Conservation (phyloP, 306 rosid genomes). For the Vigna trinervia region DNA sequence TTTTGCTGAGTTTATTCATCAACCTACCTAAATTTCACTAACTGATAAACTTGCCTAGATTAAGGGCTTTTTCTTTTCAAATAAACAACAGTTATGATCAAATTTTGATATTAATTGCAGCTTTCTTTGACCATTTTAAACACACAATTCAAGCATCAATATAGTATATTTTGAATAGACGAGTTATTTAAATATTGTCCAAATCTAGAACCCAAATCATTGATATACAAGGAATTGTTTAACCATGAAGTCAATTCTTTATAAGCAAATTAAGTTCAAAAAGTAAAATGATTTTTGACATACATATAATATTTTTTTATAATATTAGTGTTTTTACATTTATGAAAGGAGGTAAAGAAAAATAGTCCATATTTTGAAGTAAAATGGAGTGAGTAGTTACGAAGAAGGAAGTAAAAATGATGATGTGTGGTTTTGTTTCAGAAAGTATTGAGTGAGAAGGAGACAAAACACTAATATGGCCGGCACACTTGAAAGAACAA, state of each 20-base stretch:
- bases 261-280: no score
- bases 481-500: constrained; percentile 28
- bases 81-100: neutral
- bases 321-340: neutral
- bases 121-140: neutral
- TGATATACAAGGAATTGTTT: neutral
- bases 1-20: neutral
- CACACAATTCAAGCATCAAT: neutral
- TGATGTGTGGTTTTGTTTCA: neutral
- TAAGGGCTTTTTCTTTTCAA: neutral
- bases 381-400: constrained; percentile 4
- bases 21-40: constrained; percentile 7
- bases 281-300: neutral
- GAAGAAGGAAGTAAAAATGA: constrained; percentile 7
- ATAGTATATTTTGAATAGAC: neutral
- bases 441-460: constrained; percentile 16
- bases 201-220: neutral
- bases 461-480: constrained; percentile 32
- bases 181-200: neutral
- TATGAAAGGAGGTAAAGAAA: neutral
- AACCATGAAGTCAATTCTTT: neutral
- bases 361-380: neutral
- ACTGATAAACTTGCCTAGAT: neutral
- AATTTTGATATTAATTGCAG: neutral
- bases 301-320: no score